Evolutionary conservation across 2,329 filamentous ascomycete genomes (phyloP), one percentile per base, ranked within the genome.

Genomic region (Penicillium sp.): DNA sequence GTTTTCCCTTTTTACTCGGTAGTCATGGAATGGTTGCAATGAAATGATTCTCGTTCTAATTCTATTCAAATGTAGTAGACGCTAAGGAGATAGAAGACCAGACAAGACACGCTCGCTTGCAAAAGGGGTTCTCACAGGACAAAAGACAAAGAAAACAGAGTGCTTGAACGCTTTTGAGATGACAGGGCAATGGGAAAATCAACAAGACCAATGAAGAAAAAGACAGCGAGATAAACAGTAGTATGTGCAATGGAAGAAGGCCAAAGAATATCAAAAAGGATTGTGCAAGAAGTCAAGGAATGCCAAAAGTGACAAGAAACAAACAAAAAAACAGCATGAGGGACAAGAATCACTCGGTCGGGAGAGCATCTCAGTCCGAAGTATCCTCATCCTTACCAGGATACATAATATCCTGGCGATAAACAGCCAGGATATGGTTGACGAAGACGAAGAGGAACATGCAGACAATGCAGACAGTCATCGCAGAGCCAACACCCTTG

Each of bases 311-410:
- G 9, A 35, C 40, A 34, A 45, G n/a, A 38, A 33, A 8, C 37
- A 32, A 35, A 37, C 13, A n/a, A 9, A 31, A 22, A 22, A 13
- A 45, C 42, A 15, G 35, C 12, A 29, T 21, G 38, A 10, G 13
- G 10, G 4, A n/a, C 17, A 42, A 10, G 28, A 22, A 32, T 32
- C 3, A 3, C 12, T 42, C 40, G 17, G 26, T 13, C 9, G n/a
- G 29, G 26, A 8, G 32, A 21, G 7, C 13, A 24, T 3, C 54
- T 59, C 26, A 67, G 1, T 67, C 64, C 6, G 57, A 62, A 10
- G 62, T 72, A 54, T 83, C 80, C 58, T 83, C 80, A 53, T 83
- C 80, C 58, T 75, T 80, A 0, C 80, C 80, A 4, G 78, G 77
- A 65, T 74, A 81, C 56, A 82, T 67, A 17, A 84, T 76, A 43